phyloP scores from a whole-genome alignment of 495 filamentous ascomycete genomes.

The Aspergillus heteromorphus region DNA sequence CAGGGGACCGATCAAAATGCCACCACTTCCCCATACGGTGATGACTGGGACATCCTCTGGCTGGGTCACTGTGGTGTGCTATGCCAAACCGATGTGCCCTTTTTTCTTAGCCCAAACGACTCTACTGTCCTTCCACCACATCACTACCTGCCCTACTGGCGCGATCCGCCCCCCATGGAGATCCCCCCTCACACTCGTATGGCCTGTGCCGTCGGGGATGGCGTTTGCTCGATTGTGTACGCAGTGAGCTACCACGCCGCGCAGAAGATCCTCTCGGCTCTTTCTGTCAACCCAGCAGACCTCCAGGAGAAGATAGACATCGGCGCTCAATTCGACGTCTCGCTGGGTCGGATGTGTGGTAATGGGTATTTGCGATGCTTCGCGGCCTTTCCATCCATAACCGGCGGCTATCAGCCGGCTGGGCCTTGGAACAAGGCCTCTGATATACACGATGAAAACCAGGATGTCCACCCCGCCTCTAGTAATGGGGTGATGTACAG shows the following conservation, averaged over 20 bases:
- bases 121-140: conserved; percentile 14
- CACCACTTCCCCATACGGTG: conserved; percentile 45
- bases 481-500: conserved; percentile 37
- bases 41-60: conserved; percentile 53
- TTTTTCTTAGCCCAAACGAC: conserved; percentile 17
- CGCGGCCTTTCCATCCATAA: conserved; percentile 41
- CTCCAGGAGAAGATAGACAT: conserved; percentile 19
- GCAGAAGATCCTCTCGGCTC: conserved; percentile 42
- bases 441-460: conserved; percentile 34
- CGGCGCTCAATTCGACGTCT: conserved; percentile 42
- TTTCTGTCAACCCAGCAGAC: conserved; percentile 35
- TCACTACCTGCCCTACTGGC: conserved; percentile 19
- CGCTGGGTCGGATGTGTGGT: conserved; percentile 44
- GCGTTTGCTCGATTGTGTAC: conserved; percentile 51
- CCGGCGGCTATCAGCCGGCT: conserved; percentile 40
- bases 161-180: conserved; percentile 13
- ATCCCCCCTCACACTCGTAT: conserved; percentile 39
- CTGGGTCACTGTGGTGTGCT: conserved; percentile 44
- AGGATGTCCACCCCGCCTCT: not conserved
- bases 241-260: conserved; percentile 49
- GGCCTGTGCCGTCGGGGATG: conserved; percentile 38
- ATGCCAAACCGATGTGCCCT: conserved; percentile 11
- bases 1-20: conserved; percentile 11
- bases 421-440: conserved; percentile 33
- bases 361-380: conserved; percentile 38